These are phyloP conservation scores for Penicillium herquei DNA, from an alignment of 495 filamentous ascomycete genomes.

Conservation along the genomic window DNA sequence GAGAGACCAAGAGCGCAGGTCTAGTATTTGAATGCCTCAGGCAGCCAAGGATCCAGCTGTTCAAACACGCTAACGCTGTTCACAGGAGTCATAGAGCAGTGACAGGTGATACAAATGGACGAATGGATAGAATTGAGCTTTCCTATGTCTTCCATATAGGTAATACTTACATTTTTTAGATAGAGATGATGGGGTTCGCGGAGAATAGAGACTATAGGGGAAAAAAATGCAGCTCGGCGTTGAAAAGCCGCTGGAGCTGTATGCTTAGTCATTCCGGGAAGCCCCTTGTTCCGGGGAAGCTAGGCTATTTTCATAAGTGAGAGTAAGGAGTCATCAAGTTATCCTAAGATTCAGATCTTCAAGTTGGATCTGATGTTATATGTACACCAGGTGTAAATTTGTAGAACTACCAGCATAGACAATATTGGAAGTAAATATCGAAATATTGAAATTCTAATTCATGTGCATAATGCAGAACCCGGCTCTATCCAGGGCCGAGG, in stretches of 20 bases:
- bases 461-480: constrained; percentile 11
- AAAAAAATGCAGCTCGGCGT: constrained; percentile 27
- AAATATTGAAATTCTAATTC: constrained; percentile 4
- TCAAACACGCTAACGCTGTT: neutral
- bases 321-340: no score
- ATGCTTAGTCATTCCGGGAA: constrained; percentile 18
- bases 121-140: neutral
- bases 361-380: no score
- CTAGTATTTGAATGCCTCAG: constrained; percentile 5
- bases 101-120: no score
- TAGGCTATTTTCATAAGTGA: neutral
- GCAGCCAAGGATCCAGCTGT: neutral
- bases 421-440: neutral
- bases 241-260: constrained; percentile 22
- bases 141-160: neutral
- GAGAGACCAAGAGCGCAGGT: constrained; percentile 21
- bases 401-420: no score
- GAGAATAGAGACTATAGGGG: constrained; percentile 18
- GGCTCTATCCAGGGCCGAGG: constrained; percentile 5
- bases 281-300: constrained; percentile 10
- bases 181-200: constrained; percentile 14
- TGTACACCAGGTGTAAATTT: no score
- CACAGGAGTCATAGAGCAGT: no score
- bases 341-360: no score
- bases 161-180: constrained; percentile 21